Conservation (phyloP, 495 filamentous ascomycete species). For the Xylaria palmicola region DNA sequence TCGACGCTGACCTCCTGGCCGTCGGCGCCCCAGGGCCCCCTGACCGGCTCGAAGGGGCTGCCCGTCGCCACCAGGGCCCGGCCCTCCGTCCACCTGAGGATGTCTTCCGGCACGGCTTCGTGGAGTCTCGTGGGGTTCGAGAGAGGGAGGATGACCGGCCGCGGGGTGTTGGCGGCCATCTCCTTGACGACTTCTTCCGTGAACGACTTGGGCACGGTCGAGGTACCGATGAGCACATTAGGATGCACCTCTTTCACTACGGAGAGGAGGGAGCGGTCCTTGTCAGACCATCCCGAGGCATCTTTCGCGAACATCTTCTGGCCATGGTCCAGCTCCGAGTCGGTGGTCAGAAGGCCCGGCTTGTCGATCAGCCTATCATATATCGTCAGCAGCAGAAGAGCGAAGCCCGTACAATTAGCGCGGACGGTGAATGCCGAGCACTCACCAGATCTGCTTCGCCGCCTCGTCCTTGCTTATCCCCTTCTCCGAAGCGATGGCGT, state of each 20-base stretch:
- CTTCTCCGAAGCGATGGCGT: constrained; percentile 70
- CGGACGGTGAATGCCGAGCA: neutral
- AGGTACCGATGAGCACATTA: constrained; percentile 80
- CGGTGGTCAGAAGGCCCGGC: constrained; percentile 68
- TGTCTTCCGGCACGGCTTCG: constrained; percentile 76
- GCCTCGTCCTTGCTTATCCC: constrained; percentile 71
- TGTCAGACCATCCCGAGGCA: constrained; percentile 61
- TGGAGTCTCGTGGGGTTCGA: constrained; percentile 85
- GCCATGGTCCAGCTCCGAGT: constrained; percentile 56
- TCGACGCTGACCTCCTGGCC: constrained; percentile 59
- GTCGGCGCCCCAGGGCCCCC: constrained; percentile 52
- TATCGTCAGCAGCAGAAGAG: neutral
- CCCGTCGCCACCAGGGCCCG: constrained; percentile 82
- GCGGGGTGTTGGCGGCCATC: constrained; percentile 76
- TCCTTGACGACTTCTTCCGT: constrained; percentile 69
- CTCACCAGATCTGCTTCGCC: constrained; percentile 75
- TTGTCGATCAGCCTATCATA: constrained; percentile 75
- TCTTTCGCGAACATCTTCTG: constrained; percentile 67
- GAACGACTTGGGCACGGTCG: constrained; percentile 77
- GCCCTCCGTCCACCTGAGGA: constrained; percentile 76
- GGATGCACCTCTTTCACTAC: constrained; percentile 73
- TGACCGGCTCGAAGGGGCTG: constrained; percentile 77
- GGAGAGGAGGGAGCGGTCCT: constrained; percentile 58
- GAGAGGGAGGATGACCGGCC: constrained; percentile 80
- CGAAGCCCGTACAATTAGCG: neutral